phyloP scores from a whole-genome alignment of 371 early-diverging fungal species.

The Mucor sp. region DNA sequence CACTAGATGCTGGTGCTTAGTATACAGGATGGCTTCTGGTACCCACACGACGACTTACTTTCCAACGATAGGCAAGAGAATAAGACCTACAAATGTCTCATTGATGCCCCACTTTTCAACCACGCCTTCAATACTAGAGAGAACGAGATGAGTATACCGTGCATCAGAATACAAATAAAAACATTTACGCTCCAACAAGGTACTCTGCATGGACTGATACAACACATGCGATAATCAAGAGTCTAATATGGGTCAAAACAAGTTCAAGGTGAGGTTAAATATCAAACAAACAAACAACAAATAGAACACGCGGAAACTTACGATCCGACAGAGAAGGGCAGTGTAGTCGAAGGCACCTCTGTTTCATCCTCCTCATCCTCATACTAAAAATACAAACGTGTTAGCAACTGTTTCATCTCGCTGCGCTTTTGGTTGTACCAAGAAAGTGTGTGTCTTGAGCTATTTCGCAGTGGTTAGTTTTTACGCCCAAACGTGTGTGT shows the following conservation, averaged over 20 bases:
- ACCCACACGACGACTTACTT: constrained; percentile 29
- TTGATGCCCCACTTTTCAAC: constrained; percentile 63
- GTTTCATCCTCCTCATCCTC: constrained; percentile 55
- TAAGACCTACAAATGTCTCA: constrained; percentile 84
- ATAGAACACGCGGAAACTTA: constrained; percentile 14
- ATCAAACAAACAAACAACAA: constrained; percentile 4
- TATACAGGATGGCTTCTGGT: not conserved
- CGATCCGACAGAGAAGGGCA: constrained; percentile 40
- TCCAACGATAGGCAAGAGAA: constrained; percentile 86
- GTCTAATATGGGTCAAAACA: constrained; percentile 13
- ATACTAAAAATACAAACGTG: constrained; percentile 22
- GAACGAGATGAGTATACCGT: not conserved
- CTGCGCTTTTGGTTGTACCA: constrained; percentile 31
- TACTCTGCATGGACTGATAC: constrained; percentile 82
- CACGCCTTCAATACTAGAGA: constrained; percentile 72
- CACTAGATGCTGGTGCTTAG: constrained; percentile 19
- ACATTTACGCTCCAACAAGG: constrained; percentile 66
- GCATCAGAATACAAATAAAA: not conserved
- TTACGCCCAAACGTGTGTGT: not conserved
- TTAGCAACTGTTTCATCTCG: not conserved
- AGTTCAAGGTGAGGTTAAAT: not conserved
- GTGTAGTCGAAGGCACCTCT: constrained; percentile 52
- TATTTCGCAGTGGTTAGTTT: not conserved
- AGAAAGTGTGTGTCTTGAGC: constrained; percentile 70
- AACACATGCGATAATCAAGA: constrained; percentile 55